These are phyloP conservation scores for Pisolithus orientalis DNA, from an alignment of 768 basidiomycete species.

Conservation along the genomic window DNA sequence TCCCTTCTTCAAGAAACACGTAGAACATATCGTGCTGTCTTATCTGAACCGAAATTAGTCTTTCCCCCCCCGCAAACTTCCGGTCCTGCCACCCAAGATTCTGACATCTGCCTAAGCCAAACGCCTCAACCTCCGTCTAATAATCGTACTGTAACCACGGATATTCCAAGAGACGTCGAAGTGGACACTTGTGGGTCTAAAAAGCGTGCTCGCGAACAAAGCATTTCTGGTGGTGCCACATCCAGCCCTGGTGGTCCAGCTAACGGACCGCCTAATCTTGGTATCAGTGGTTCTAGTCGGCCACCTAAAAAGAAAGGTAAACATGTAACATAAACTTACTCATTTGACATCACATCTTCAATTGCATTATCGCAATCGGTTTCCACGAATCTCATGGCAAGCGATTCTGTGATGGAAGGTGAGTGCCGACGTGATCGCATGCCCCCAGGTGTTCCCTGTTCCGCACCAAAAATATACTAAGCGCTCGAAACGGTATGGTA, in stretches of 20 bases:
- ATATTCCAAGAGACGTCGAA: too few species aligned
- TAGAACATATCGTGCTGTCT: conserved; percentile 70
- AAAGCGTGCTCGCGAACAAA: too few species aligned
- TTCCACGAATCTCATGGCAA: background rate
- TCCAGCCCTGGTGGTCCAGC: background rate
- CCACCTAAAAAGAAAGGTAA: background rate
- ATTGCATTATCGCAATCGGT: background rate
- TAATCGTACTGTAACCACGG: too few species aligned
- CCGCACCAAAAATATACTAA: too few species aligned
- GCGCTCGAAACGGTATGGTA: too few species aligned
- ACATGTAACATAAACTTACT: background rate
- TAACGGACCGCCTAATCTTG: background rate
- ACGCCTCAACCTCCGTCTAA: too few species aligned
- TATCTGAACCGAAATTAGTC: conserved; percentile 71
- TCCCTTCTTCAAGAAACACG: conserved; percentile 54
- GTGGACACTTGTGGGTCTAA: too few species aligned
- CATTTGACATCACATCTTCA: background rate
- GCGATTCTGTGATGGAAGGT: too few species aligned
- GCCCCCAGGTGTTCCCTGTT: too few species aligned
- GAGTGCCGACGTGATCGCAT: too few species aligned
- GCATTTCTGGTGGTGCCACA: background rate
- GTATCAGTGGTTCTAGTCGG: background rate
- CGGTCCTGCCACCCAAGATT: background rate
- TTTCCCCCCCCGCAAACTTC: background rate
- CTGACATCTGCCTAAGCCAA: background rate